Evolutionary conservation across 495 filamentous ascomycete species (phyloP).

Genomic region (Xylaria venustula): DNA sequence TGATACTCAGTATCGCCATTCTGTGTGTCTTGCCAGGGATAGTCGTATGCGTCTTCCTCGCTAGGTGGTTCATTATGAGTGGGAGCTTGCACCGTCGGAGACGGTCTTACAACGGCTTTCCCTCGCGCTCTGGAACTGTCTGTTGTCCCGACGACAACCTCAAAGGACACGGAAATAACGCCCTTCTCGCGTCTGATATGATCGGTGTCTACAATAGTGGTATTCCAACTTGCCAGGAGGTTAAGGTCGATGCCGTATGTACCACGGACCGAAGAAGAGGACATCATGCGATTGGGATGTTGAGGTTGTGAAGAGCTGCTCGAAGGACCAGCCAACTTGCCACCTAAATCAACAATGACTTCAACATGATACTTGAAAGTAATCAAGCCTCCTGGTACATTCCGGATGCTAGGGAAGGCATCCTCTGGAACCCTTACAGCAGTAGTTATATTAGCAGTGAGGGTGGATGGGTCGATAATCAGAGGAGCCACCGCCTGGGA

Average conservation of each 20-base stretch:
- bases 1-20: conserved; percentile 29
- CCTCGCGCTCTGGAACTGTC: conserved; percentile 67
- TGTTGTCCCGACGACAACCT: conserved; percentile 82
- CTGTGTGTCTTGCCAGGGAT: conserved; percentile 30
- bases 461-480: conserved; percentile 76
- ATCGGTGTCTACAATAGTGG: conserved; percentile 85
- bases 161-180: conserved; percentile 77
- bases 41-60: conserved; percentile 28
- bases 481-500: conserved; percentile 83
- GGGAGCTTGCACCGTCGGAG: conserved; percentile 25
- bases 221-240: conserved; percentile 55
- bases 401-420: conserved; percentile 86
- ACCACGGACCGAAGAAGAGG: conserved; percentile 31
- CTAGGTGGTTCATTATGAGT: conserved; percentile 10
- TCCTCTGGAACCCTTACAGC: conserved; percentile 86
- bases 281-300: conserved; percentile 53
- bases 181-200: conserved; percentile 82
- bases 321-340: conserved; percentile 65
- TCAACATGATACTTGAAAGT: conserved; percentile 92
- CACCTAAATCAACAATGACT: conserved; percentile 86
- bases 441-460: conserved; percentile 73
- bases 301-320: conserved; percentile 24
- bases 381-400: conserved; percentile 87
- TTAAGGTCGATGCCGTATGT: conserved; percentile 39
- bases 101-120: conserved; percentile 41